Conservation (phyloP, 768 basidiomycete genomes). For the Collybia nuda region DNA sequence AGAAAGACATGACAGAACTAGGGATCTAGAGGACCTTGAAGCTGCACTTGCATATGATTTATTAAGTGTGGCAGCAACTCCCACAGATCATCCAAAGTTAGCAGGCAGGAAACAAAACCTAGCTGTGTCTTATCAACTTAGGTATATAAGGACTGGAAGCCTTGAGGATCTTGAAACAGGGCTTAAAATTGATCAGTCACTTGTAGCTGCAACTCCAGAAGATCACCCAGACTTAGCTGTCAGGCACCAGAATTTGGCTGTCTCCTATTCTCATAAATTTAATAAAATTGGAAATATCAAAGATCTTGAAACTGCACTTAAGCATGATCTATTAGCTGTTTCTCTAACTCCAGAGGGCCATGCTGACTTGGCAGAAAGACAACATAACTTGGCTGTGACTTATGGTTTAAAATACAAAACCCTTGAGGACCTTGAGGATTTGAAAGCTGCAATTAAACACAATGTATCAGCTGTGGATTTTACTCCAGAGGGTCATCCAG, state of each 20-base stretch:
- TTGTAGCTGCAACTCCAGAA: too few relatives aligned
- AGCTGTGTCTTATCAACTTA: too few relatives aligned
- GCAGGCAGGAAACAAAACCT: too few relatives aligned
- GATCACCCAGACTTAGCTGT: background rate
- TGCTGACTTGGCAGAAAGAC: background rate
- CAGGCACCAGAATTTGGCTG: background rate
- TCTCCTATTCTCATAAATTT: background rate
- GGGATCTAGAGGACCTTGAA: too few relatives aligned
- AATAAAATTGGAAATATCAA: background rate
- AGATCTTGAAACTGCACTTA: constrained; percentile 2
- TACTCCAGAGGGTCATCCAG: constrained; percentile 1
- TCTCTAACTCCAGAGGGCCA: background rate
- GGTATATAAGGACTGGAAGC: too few relatives aligned
- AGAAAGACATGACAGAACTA: too few relatives aligned
- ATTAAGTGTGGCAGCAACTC: too few relatives aligned
- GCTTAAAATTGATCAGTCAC: too few relatives aligned
- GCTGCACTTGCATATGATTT: too few relatives aligned
- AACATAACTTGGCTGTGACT: background rate
- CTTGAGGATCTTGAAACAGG: too few relatives aligned
- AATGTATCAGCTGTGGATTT: background rate
- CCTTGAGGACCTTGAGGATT: background rate
- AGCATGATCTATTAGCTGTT: background rate
- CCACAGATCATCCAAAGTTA: too few relatives aligned
- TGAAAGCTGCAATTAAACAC: background rate
- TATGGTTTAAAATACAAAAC: background rate